These are phyloP conservation scores for Multifurca ochricompacta DNA, from an alignment of 768 basidiomycete species.

Conservation along the genomic window DNA sequence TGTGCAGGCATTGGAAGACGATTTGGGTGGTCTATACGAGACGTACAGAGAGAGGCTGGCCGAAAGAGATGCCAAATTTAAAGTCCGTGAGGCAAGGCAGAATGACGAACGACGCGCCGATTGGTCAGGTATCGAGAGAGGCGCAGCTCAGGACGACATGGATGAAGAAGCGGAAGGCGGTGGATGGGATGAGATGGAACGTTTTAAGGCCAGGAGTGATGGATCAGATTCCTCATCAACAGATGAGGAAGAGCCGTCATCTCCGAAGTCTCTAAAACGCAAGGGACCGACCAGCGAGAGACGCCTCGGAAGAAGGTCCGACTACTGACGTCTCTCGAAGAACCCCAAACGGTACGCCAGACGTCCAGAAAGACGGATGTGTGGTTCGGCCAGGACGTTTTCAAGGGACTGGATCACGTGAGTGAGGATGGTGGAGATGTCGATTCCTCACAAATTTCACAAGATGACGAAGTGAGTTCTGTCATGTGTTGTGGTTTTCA, in stretches of 20 bases:
- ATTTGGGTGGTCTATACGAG: conserved; percentile 84
- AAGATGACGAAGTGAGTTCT: conserved; percentile 14
- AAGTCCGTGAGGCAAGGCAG: conserved; percentile 67
- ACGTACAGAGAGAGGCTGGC: conserved; percentile 72
- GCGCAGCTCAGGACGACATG: conserved; percentile 31
- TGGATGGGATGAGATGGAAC: conserved; percentile 64
- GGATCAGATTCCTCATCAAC: conserved; percentile 43
- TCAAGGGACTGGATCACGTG: conserved; percentile 52
- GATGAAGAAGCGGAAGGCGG: conserved; percentile 37
- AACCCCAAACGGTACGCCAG: conserved; percentile 28
- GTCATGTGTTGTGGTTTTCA: not conserved
- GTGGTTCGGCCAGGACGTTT: conserved; percentile 96
- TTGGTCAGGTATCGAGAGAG: conserved; percentile 65
- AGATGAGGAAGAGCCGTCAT: conserved; percentile 34
- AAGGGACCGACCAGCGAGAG: conserved; percentile 27
- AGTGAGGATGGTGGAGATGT: conserved; percentile 26
- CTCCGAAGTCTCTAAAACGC: conserved; percentile 33
- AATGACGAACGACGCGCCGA: conserved; percentile 69
- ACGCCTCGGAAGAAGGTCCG: conserved; percentile 43
- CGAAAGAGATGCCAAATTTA: conserved; percentile 83
- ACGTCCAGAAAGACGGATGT: conserved; percentile 58
- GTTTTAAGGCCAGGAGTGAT: conserved; percentile 40
- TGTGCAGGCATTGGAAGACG: conserved; percentile 62
- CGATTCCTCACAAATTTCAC: conserved; percentile 20
- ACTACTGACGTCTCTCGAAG: conserved; percentile 42